Conservation (phyloP, 2,329 filamentous ascomycete species). For the Rhinocladiella mackenziei region DNA sequence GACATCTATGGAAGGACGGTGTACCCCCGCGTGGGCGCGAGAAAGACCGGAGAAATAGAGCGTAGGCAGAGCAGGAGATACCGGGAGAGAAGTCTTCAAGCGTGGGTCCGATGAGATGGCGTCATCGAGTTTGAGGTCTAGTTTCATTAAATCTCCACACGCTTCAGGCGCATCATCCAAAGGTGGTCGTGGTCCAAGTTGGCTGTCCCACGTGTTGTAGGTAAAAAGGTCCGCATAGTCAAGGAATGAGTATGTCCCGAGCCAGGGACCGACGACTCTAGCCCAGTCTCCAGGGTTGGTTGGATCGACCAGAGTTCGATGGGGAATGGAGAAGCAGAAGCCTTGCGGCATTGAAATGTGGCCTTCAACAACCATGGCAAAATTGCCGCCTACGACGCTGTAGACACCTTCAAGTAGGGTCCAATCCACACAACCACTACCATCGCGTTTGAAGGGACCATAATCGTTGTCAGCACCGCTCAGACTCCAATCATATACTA, state of each 20-base stretch:
- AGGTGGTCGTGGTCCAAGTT: slow-evolving; percentile 10
- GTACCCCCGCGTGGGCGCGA: slow-evolving; percentile 9
- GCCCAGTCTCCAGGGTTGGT: slow-evolving; percentile 28
- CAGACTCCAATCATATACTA: slow-evolving; percentile 28
- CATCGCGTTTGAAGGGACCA: slow-evolving; percentile 27
- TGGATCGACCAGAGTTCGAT: slow-evolving; percentile 24
- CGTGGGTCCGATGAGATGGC: slow-evolving; percentile 17
- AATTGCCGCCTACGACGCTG: slow-evolving; percentile 25
- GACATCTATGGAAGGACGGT: slow-evolving; percentile 20
- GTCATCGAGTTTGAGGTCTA: slow-evolving; percentile 26
- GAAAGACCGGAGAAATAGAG: slow-evolving; percentile 29
- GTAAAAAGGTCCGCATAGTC: slow-evolving; percentile 27
- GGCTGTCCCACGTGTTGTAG: slow-evolving; percentile 19
- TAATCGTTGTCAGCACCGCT: slow-evolving; percentile 24
- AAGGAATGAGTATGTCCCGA: slow-evolving; percentile 29
- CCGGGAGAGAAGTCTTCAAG: slow-evolving; percentile 21
- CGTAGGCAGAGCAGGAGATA: slow-evolving; percentile 21
- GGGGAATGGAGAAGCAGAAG: slow-evolving; percentile 28
- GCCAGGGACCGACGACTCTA: slow-evolving; percentile 24
- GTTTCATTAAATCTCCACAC: slow-evolving; percentile 29
- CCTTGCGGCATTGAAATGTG: slow-evolving; percentile 24
- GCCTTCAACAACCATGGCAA: slow-evolving; percentile 19
- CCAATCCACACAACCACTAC: slow-evolving; percentile 27
- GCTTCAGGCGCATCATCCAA: slow-evolving; percentile 27
- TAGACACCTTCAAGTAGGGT: slow-evolving; percentile 25